Evolutionary conservation across 306 rosid genomes (phyloP).

Genomic region (Begonia peltatifolia): DNA sequence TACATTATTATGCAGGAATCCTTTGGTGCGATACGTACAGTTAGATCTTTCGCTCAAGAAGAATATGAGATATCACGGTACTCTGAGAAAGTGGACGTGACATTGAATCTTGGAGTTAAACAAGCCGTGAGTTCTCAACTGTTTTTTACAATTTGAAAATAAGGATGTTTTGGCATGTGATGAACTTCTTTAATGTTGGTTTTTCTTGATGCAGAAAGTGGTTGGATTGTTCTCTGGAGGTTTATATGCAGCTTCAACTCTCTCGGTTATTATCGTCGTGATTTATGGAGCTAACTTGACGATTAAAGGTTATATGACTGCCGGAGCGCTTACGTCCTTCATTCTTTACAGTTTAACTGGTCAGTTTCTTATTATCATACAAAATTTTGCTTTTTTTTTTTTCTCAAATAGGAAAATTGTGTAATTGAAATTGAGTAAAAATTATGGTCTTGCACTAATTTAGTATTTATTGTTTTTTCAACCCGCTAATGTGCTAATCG

Average conservation of each 20-base stretch:
- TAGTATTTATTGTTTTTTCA: too few species aligned
- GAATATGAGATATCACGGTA: conserved; percentile 43
- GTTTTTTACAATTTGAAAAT: not conserved
- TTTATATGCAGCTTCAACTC: conserved; percentile 65
- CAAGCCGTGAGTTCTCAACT: conserved; percentile 57
- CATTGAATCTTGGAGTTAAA: conserved; percentile 55
- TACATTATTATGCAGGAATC: conserved; percentile 39
- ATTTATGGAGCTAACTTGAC: conserved; percentile 76
- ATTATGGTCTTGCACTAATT: too few species aligned
- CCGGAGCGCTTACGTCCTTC: conserved; percentile 71
- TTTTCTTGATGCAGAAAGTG: conserved; percentile 34
- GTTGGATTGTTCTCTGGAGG: conserved; percentile 72
- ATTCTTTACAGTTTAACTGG: conserved; percentile 86
- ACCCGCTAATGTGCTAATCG: too few species aligned
- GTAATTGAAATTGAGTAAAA: too few species aligned
- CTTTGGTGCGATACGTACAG: conserved; percentile 77
- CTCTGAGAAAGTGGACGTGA: conserved; percentile 66
- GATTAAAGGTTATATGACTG: conserved; percentile 50
- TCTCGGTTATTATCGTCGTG: conserved; percentile 58
- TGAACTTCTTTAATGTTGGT: not conserved
- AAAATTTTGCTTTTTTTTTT: not conserved
- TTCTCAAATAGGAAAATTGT: too few species aligned
- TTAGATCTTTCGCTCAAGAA: conserved; percentile 74
- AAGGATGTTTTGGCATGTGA: not conserved
- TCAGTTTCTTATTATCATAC: conserved; percentile 15